A percentile compares a stretch with the other conserved stretches of the same genome.
These are phyloP conservation scores for Aquilaria malaccensis DNA, from an alignment of 345 rosid genomes.

Conservation along the genomic window DNA sequence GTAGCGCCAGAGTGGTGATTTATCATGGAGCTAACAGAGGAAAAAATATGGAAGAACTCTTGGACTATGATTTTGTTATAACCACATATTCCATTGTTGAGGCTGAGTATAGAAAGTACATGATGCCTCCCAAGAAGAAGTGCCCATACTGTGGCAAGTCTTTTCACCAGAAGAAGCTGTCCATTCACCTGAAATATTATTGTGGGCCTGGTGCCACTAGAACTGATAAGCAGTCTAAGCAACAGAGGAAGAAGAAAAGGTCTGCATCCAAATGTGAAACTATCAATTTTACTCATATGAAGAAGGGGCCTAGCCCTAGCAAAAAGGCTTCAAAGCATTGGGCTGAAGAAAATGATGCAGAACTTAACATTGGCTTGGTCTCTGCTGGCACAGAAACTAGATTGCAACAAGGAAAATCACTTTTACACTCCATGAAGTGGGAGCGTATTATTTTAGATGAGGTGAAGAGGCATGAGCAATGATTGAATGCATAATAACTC, in stretches of 20 bases:
- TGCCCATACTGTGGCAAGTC: conserved; percentile 63
- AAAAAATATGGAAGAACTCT: conserved; percentile 41
- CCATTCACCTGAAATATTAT: conserved; percentile 48
- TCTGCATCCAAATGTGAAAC: conserved; percentile 6
- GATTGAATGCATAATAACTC: not conserved
- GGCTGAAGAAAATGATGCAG: conserved; percentile 16
- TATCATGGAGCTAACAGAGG: conserved; percentile 80
- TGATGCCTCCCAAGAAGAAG: conserved; percentile 61
- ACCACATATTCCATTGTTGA: conserved; percentile 84
- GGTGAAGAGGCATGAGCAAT: conserved; percentile 33
- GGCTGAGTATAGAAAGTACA: conserved; percentile 60
- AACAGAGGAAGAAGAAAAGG: conserved; percentile 49
- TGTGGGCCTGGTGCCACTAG: conserved; percentile 77
- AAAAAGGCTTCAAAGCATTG: conserved; percentile 21
- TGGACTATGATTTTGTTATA: conserved; percentile 71
- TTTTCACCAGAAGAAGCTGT: conserved; percentile 41
- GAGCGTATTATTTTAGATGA: conserved; percentile 85
- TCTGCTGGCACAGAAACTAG: conserved; percentile 13
- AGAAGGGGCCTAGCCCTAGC: conserved; percentile 11
- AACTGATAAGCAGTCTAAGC: conserved; percentile 84
- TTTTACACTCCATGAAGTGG: conserved; percentile 80
- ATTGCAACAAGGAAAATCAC: conserved; percentile 36
- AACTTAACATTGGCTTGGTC: conserved; percentile 4
- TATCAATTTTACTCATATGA: conserved; percentile 20
- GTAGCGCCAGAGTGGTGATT: conserved; percentile 72